Base-by-base conservation (phyloP, 2,329 filamentous ascomycete genomes). In the Aureobasidium sp. region DNA sequence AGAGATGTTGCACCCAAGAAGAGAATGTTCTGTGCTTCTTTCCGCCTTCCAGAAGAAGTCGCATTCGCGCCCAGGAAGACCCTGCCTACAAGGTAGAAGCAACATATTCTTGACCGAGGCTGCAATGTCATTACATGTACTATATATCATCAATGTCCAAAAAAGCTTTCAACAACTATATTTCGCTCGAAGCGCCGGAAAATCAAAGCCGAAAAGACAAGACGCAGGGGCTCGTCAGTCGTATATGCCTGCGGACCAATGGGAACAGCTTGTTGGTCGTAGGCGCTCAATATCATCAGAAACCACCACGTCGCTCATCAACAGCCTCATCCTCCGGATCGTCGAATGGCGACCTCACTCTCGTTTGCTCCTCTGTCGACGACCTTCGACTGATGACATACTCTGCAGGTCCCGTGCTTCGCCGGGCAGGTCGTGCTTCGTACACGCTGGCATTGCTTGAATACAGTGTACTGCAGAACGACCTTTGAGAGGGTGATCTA, bases 11-110 rank as follows among this genome's bases (percentile, higher is more conserved):
- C 91, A 61, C 94, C 94, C 5, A 87, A 90, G 69, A 99, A 99
- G 80, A 84, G 88, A 70, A 96, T 96, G 92, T 97, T 93, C 74
- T 97, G 94, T 73, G 93, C 90, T 31, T 95, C 85, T 66, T 97
- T 99, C 75, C 84, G 91, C 64, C 71, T 99, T 62, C 94, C 94
- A 2, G 75, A 78, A 35, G 85, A 89, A 67, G 89, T 96, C 6
- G 94, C 92, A 15, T 96, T 96, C 76, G 79, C 82, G 9, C n/a
- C 57, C 3, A 45, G 57, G 29, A 47, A 47, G 42, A 37, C 40
- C 31, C 23, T 54, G 35, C 50, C 50, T 31, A 47, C 37, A 9
- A 31, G 54, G n/a, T 57, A 37, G n/a, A 10, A 42, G 17, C 35
- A 29, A 42, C 15, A 17, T 42, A 31, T 13, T 19, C 1, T 42